phyloP scores from a whole-genome alignment of 306 rosid genomes.

The Pterocarpus macrocarpus region DNA sequence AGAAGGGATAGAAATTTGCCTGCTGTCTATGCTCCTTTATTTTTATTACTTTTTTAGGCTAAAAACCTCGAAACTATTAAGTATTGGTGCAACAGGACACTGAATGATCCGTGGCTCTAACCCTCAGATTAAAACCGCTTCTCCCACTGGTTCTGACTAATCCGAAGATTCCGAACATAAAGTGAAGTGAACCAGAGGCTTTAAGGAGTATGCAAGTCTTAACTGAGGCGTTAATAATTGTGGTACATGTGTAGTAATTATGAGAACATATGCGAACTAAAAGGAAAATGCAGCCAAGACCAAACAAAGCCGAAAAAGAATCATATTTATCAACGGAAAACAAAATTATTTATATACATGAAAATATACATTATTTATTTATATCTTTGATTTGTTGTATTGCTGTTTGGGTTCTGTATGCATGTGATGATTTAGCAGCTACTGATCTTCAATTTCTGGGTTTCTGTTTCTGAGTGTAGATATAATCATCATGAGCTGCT shows the following conservation, averaged over 20 bases:
- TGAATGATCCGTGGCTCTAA: too few species aligned
- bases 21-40: too few species aligned
- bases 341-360: background rate
- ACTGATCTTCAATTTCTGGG: slow-evolving; percentile 38
- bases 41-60: too few species aligned
- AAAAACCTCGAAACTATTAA: too few species aligned
- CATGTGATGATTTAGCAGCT: background rate
- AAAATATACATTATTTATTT: background rate
- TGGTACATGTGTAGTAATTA: background rate
- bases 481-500: slow-evolving; percentile 69
- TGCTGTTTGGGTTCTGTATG: background rate
- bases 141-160: too few species aligned
- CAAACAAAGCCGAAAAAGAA: background rate
- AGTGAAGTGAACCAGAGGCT: background rate
- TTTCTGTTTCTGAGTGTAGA: slow-evolving; percentile 59
- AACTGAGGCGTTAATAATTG: background rate
- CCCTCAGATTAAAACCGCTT: too few species aligned
- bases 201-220: background rate
- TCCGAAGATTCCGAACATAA: background rate
- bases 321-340: background rate
- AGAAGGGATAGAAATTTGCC: background rate
- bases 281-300: background rate
- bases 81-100: too few species aligned
- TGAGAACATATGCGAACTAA: background rate
- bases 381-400: slow-evolving; percentile 12